A percentile compares a stretch with the other conserved stretches of the same genome.
These are phyloP conservation scores for Aureobasidium musti DNA, from an alignment of 2,329 filamentous ascomycete species.

Conservation along the genomic window DNA sequence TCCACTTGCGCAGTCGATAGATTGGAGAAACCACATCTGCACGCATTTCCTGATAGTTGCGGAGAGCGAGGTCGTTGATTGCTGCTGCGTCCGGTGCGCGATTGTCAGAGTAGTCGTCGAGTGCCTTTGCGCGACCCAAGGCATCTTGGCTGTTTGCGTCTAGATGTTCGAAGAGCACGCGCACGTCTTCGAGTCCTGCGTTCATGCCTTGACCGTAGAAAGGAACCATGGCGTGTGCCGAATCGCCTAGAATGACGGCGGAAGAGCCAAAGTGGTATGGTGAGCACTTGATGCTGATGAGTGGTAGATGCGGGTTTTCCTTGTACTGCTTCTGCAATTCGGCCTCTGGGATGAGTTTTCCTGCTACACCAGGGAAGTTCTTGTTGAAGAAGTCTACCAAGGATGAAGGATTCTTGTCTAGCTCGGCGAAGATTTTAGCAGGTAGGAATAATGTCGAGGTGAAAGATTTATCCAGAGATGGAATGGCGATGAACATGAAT, in stretches of 20 bases:
- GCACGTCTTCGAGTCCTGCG: conserved; percentile 90
- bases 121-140: conserved; percentile 49
- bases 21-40: conserved; percentile 74
- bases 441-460: conserved; percentile 93
- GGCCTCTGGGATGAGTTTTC: conserved; percentile 63
- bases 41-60: conserved; percentile 95
- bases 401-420: conserved; percentile 63
- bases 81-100: conserved; percentile 78
- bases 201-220: conserved; percentile 99
- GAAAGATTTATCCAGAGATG: conserved; percentile 83
- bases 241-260: conserved; percentile 86
- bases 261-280: conserved; percentile 80
- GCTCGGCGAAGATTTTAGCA: conserved; percentile 63
- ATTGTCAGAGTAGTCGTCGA: conserved; percentile 72
- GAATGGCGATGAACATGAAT: conserved; percentile 99
- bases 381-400: conserved; percentile 74
- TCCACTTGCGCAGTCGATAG: conserved; percentile 78
- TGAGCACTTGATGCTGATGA: conserved; percentile 90
- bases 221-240: conserved; percentile 95
- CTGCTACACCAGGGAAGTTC: conserved; percentile 83
- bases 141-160: conserved; percentile 63
- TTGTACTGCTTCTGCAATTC: conserved; percentile 74
- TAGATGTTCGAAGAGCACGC: conserved; percentile 78
- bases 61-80: conserved; percentile 87
- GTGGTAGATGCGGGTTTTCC: conserved; percentile 81